Evolutionary conservation across 805 yeast species (phyloP).

Genomic region (Yamadazyma takamatsuzukensis): DNA sequence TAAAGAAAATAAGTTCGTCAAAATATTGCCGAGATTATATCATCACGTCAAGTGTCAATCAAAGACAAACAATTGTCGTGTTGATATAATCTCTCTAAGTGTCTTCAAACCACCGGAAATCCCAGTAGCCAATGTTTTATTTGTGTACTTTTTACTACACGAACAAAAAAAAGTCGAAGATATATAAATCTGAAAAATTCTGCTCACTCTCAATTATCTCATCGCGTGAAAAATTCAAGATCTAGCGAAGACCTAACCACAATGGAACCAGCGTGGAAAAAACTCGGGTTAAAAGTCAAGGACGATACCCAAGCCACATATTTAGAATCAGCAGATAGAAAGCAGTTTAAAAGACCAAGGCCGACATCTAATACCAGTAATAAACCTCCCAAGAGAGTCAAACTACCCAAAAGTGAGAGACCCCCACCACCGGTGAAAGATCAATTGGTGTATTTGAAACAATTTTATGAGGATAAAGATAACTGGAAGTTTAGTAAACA

Average conservation of each 20-base stretch:
- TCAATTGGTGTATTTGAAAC: slow-evolving; percentile 62
- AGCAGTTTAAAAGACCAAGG: slow-evolving; percentile 21
- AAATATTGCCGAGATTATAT: slow-evolving; percentile 15
- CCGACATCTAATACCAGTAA: slow-evolving; percentile 17
- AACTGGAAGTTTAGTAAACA: slow-evolving; percentile 84
- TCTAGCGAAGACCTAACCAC: neutral
- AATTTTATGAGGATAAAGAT: slow-evolving; percentile 50
- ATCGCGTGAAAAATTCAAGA: no score
- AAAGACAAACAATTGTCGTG: no score
- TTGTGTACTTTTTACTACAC: no score
- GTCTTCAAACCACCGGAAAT: no score
- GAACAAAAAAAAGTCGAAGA: neutral
- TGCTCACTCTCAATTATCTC: no score
- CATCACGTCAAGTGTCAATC: no score
- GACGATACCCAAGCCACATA: slow-evolving; percentile 41
- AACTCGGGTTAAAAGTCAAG: slow-evolving; percentile 64
- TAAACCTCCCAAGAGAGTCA: slow-evolving; percentile 67
- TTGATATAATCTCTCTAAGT: no score
- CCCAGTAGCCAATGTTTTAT: no score
- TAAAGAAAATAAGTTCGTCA: slow-evolving; percentile 10
- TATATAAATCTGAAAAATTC: neutral
- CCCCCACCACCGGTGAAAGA: slow-evolving; percentile 75
- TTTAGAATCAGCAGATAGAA: slow-evolving; percentile 33
- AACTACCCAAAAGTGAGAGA: slow-evolving; percentile 65
- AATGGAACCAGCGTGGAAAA: slow-evolving; percentile 73